phyloP scores from a whole-genome alignment of 2,329 filamentous ascomycete genomes.

The Fusarium falciforme region DNA sequence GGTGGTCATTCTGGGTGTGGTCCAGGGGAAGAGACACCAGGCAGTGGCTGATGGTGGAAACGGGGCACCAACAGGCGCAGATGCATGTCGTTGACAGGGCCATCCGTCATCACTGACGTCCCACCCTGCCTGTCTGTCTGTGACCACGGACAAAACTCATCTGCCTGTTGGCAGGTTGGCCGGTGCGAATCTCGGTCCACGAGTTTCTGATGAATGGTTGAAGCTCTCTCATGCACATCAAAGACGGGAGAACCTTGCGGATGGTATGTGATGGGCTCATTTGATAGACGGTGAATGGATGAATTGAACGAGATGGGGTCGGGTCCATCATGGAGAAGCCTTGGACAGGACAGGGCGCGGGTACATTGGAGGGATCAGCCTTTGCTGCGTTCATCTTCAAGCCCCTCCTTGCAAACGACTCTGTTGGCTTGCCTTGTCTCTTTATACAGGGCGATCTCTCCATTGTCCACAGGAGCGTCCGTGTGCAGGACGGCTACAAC shows the following conservation, averaged over 20 bases:
- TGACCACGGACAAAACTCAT: slow-evolving; percentile 18
- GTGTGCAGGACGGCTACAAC: slow-evolving; percentile 43
- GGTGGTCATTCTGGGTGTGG: slow-evolving; percentile 23
- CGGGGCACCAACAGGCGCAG: slow-evolving; percentile 31
- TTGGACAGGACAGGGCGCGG: slow-evolving; percentile 26
- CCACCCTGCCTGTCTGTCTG: slow-evolving; percentile 32
- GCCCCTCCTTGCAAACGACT: slow-evolving; percentile 13
- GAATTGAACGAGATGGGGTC: slow-evolving; percentile 29
- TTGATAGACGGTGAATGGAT: slow-evolving; percentile 30
- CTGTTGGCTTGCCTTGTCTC: slow-evolving; percentile 8
- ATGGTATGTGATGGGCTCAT: slow-evolving; percentile 37
- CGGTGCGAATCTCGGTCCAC: slow-evolving; percentile 31
- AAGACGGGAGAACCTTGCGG: slow-evolving; percentile 32
- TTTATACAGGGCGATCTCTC: slow-evolving; percentile 28
- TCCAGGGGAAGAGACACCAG: slow-evolving; percentile 18
- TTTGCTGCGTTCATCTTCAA: slow-evolving; percentile 1
- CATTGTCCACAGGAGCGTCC: slow-evolving; percentile 42
- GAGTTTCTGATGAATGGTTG: slow-evolving; percentile 1
- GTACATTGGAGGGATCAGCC: not conserved
- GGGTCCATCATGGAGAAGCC: slow-evolving; percentile 13
- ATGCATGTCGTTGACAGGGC: slow-evolving; percentile 18
- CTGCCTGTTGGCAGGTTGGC: slow-evolving; percentile 33
- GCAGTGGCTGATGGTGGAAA: slow-evolving; percentile 28
- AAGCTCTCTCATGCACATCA: slow-evolving; percentile 9
- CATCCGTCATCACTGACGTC: slow-evolving; percentile 37